These are phyloP conservation scores for Phytophthora constricta DNA, from an alignment of 352 stramenopile genomes.

Conservation along the genomic window DNA sequence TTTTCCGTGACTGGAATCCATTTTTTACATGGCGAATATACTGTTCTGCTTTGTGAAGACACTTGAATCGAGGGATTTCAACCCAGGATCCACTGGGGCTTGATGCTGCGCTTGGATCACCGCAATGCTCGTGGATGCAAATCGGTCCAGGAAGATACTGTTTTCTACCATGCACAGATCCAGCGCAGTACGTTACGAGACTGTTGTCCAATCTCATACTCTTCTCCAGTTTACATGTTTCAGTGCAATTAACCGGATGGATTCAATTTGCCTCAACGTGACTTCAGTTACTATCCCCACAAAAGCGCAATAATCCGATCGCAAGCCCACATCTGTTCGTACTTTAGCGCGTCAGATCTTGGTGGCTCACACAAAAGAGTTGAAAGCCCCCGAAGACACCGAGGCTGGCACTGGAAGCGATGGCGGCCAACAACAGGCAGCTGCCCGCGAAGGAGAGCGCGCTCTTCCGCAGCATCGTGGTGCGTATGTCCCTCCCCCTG, in stretches of 20 bases:
- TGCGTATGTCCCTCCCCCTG: slow-evolving; percentile 37
- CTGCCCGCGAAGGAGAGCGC: slow-evolving; percentile 95
- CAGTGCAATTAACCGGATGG: no score
- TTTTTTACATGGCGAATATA: slow-evolving; percentile 38
- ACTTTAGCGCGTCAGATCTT: no score
- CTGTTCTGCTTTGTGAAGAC: slow-evolving; percentile 28
- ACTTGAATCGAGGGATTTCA: neutral
- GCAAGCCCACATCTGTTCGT: no score
- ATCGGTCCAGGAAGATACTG: neutral
- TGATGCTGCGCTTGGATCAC: neutral
- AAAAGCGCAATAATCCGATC: no score
- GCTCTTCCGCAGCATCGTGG: slow-evolving; percentile 96
- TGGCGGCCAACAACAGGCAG: slow-evolving; percentile 66
- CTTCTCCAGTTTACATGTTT: no score
- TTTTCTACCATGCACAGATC: neutral
- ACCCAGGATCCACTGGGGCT: no score
- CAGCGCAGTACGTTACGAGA: neutral
- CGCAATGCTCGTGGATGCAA: neutral
- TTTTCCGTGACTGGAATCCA: slow-evolving; percentile 30
- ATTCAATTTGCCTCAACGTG: no score
- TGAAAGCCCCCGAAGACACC: no score
- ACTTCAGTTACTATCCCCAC: no score
- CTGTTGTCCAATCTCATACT: no score
- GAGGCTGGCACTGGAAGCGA: slow-evolving; percentile 34
- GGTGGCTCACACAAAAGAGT: neutral